phyloP scores from a whole-genome alignment of 2,329 filamentous ascomycete genomes.

The Pleurostoma richardsiae region DNA sequence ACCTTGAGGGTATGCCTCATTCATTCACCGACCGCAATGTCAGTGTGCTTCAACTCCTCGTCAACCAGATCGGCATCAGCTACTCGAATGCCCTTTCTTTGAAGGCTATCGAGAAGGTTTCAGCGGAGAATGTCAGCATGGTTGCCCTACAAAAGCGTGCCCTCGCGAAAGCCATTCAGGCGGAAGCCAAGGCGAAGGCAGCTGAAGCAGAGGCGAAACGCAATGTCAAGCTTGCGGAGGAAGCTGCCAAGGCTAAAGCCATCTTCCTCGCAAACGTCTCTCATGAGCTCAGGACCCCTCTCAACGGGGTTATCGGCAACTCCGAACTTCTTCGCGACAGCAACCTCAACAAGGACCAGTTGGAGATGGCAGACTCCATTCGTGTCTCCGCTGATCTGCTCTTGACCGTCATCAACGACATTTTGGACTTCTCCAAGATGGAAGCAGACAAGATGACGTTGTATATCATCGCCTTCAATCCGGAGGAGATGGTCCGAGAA shows the following conservation, averaged over 20 bases:
- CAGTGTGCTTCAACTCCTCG: slow-evolving; percentile 62
- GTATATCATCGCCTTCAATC: slow-evolving; percentile 65
- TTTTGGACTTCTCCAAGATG: slow-evolving; percentile 91
- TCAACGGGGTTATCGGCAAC: slow-evolving; percentile 87
- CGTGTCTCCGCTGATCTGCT: slow-evolving; percentile 80
- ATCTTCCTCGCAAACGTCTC: slow-evolving; percentile 79
- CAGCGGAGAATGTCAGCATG: slow-evolving; percentile 74
- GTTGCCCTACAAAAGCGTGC: slow-evolving; percentile 71
- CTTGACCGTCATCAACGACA: slow-evolving; percentile 92
- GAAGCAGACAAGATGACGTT: slow-evolving; percentile 84
- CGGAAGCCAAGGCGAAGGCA: slow-evolving; percentile 70
- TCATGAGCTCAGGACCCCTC: slow-evolving; percentile 74
- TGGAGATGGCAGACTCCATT: slow-evolving; percentile 84
- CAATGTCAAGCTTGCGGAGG: slow-evolving; percentile 77
- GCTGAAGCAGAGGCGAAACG: slow-evolving; percentile 73
- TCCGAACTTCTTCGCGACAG: slow-evolving; percentile 78
- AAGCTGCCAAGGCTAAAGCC: slow-evolving; percentile 77
- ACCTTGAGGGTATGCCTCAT: slow-evolving; percentile 69
- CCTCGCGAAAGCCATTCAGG: slow-evolving; percentile 64
- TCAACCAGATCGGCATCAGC: slow-evolving; percentile 73
- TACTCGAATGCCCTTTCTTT: slow-evolving; percentile 64
- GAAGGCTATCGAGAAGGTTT: slow-evolving; percentile 71
- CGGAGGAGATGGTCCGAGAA: slow-evolving; percentile 61
- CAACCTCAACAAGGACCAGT: slow-evolving; percentile 67
- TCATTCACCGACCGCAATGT: slow-evolving; percentile 73